Evolutionary conservation across 768 basidiomycete genomes (phyloP).

Genomic region (Rhizopogon salebrosus): DNA sequence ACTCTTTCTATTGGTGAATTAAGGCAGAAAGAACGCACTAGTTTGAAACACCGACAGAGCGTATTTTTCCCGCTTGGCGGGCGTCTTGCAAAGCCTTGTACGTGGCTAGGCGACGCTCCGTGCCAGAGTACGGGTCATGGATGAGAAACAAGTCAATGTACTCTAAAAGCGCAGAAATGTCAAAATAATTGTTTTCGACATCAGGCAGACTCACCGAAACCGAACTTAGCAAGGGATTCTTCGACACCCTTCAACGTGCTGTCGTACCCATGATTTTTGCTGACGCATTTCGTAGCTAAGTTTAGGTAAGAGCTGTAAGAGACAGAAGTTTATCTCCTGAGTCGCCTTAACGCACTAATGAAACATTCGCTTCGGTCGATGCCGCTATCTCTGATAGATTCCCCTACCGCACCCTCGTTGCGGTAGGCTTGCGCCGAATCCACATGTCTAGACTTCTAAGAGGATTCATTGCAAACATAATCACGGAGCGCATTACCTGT

Average conservation of each 20-base stretch:
- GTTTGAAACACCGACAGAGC: slow-evolving; percentile 78
- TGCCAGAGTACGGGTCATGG: slow-evolving; percentile 66
- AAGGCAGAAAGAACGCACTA: slow-evolving; percentile 43
- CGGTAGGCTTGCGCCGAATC: slow-evolving; percentile 69
- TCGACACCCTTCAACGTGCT: slow-evolving; percentile 54
- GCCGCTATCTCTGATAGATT: slow-evolving; percentile 52
- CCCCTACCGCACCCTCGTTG: slow-evolving; percentile 60
- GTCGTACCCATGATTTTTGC: slow-evolving; percentile 58
- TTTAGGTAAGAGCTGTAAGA: neutral
- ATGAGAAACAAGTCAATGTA: slow-evolving; percentile 77
- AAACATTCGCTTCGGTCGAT: slow-evolving; percentile 58
- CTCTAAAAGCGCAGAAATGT: slow-evolving; percentile 25
- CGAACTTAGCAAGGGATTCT: slow-evolving; percentile 51
- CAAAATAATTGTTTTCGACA: neutral
- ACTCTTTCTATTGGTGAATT: neutral
- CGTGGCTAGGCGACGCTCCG: slow-evolving; percentile 58
- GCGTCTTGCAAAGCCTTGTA: slow-evolving; percentile 66
- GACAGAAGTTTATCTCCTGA: neutral
- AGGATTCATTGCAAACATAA: neutral
- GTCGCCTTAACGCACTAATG: slow-evolving; percentile 47
- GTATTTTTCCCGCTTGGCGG: slow-evolving; percentile 60
- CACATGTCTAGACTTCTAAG: slow-evolving; percentile 46
- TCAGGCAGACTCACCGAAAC: slow-evolving; percentile 42
- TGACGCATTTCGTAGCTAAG: slow-evolving; percentile 61
- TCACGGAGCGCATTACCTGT: slow-evolving; percentile 34